These are phyloP conservation scores for Lactifluus hygrophoroides DNA, from an alignment of 768 basidiomycete genomes.

Conservation along the genomic window DNA sequence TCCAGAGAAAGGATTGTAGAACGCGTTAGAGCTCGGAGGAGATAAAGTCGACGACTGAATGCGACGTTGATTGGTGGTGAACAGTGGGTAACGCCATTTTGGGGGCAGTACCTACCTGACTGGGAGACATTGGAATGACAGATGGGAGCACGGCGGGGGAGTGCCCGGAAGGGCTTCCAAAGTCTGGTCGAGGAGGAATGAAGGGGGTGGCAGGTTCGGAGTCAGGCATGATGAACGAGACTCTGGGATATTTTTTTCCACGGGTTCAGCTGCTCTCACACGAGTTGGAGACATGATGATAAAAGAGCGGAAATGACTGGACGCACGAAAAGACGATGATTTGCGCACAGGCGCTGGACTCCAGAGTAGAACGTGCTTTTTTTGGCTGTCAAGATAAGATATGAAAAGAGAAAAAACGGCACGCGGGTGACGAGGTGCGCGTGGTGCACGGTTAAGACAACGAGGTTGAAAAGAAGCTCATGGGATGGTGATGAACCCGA, in stretches of 20 bases:
- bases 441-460: not conserved
- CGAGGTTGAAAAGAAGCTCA: not conserved
- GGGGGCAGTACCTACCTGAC: constrained; percentile 4
- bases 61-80: constrained; percentile 4
- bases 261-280: constrained; percentile 12
- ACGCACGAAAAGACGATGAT: not conserved
- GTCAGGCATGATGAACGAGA: constrained; percentile 10
- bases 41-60: constrained; percentile 19
- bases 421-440: not conserved
- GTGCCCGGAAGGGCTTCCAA: constrained; percentile 16
- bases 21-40: constrained; percentile 5
- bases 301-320: constrained; percentile 1
- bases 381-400: constrained; percentile 5
- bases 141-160: constrained; percentile 21
- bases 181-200: constrained; percentile 26
- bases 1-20: constrained; percentile 16
- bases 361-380: not conserved
- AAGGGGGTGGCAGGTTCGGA: constrained; percentile 25
- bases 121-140: constrained; percentile 25
- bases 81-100: not conserved
- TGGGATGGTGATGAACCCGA: not conserved
- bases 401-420: not conserved
- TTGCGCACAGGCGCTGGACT: not conserved
- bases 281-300: not conserved
- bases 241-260: constrained; percentile 8